Conservation (phyloP, 2,329 filamentous ascomycete species). For the Alternaria angustiovoidea region DNA sequence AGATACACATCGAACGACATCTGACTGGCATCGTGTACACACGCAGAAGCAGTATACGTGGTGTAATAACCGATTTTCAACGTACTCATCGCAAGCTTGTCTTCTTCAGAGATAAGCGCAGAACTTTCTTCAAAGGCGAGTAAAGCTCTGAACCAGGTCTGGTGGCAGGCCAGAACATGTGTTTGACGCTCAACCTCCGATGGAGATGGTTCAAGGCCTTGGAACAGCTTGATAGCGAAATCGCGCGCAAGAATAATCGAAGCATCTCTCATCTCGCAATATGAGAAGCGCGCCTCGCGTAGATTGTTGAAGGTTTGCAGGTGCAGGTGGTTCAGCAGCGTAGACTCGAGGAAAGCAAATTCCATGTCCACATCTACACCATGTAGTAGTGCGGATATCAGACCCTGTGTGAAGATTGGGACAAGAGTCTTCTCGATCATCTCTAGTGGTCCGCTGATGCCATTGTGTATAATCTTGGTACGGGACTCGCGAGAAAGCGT, state of each 20-base stretch:
- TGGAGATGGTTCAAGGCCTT: neutral
- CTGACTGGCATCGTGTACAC: neutral
- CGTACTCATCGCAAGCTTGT: neutral
- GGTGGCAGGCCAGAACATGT: conserved; percentile 1
- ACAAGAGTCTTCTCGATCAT: conserved; percentile 23
- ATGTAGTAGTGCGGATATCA: conserved; percentile 22
- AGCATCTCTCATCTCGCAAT: conserved; percentile 20
- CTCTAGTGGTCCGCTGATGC: neutral
- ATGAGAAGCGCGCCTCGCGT: conserved; percentile 13
- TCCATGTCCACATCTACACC: conserved; percentile 16
- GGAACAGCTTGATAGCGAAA: conserved; percentile 15
- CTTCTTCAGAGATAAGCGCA: neutral
- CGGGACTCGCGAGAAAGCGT: neutral
- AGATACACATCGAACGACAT: neutral
- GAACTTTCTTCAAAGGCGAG: neutral
- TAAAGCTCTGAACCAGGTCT: conserved; percentile 8
- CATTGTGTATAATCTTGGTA: neutral
- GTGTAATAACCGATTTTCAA: neutral
- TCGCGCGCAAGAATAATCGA: conserved; percentile 3
- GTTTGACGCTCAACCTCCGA: conserved; percentile 8
- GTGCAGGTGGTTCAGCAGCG: conserved; percentile 4
- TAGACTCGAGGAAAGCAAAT: conserved; percentile 6
- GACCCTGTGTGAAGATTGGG: conserved; percentile 25
- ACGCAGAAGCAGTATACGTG: neutral
- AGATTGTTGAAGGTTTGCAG: conserved; percentile 12